phyloP scores from a whole-genome alignment of 352 stramenopile species.

The Albugo candida region DNA sequence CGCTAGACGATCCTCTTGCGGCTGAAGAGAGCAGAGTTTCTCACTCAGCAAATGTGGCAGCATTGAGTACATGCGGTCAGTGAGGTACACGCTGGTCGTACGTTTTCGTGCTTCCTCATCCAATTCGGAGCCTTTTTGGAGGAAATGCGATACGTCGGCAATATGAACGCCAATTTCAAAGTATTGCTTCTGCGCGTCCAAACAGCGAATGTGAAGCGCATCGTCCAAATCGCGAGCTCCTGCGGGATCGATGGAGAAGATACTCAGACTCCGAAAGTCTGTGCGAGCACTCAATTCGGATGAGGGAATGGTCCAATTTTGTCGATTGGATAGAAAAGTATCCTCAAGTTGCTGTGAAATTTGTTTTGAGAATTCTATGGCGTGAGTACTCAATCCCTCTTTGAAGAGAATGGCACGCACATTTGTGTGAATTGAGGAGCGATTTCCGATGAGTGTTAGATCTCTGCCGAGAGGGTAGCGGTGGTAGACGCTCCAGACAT shows the following conservation, averaged over 20 bases:
- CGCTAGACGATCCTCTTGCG: slow-evolving; percentile 88
- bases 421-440: slow-evolving; percentile 75
- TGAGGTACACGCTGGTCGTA: slow-evolving; percentile 93
- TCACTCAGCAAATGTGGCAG: slow-evolving; percentile 91
- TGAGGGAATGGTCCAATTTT: slow-evolving; percentile 58
- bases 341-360: slow-evolving; percentile 53
- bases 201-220: slow-evolving; percentile 79
- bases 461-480: slow-evolving; percentile 51
- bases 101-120: slow-evolving; percentile 85
- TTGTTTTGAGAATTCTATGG: slow-evolving; percentile 33
- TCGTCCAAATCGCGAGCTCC: slow-evolving; percentile 94
- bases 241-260: slow-evolving; percentile 96
- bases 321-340: slow-evolving; percentile 42
- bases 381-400: slow-evolving; percentile 70
- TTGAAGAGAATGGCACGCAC: slow-evolving; percentile 82
- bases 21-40: slow-evolving; percentile 93
- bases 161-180: slow-evolving; percentile 95
- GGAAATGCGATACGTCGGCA: slow-evolving; percentile 95
- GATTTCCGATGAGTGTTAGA: slow-evolving; percentile 54
- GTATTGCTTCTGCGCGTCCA: slow-evolving; percentile 31
- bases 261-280: slow-evolving; percentile 78
- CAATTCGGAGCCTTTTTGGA: slow-evolving; percentile 76
- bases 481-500: slow-evolving; percentile 16
- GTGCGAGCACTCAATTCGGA: slow-evolving; percentile 67
- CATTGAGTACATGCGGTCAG: slow-evolving; percentile 92